These are phyloP conservation scores for Prunus kanzakura DNA, from an alignment of 306 rosid genomes.

Conservation along the genomic window DNA sequence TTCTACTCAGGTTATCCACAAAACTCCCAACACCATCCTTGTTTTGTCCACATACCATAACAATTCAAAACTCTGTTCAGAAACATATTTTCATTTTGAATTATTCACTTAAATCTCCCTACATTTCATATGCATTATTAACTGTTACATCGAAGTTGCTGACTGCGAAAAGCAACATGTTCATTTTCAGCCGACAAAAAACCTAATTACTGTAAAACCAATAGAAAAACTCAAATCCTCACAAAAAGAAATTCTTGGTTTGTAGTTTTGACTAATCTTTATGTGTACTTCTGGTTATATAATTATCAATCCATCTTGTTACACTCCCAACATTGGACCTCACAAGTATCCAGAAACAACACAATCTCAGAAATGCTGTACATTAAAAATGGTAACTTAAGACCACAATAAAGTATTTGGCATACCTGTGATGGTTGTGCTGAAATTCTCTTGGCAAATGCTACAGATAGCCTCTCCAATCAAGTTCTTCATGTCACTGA, in stretches of 20 bases:
- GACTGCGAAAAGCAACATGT: neutral
- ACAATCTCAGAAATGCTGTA: neutral
- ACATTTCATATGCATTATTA: neutral
- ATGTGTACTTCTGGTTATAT: neutral
- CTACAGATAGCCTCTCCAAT: constrained; percentile 83
- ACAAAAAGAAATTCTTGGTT: neutral
- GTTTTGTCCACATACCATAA: neutral
- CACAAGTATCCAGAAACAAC: neutral
- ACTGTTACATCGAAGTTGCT: neutral
- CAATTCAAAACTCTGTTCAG: neutral
- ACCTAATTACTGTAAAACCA: neutral
- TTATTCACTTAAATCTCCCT: neutral
- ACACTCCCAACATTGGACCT: neutral
- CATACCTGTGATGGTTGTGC: constrained; percentile 74
- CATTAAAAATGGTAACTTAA: neutral
- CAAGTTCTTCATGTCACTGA: constrained; percentile 88
- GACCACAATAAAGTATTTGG: neutral
- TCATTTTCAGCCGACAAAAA: too few relatives aligned
- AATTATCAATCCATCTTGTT: neutral
- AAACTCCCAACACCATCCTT: neutral
- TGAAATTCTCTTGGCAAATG: constrained; percentile 85
- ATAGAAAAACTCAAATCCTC: neutral
- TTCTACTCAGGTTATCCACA: neutral
- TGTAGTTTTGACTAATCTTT: neutral
- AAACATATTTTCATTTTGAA: neutral